Base-by-base conservation (phyloP, 345 rosid species). In the Clausena lansium region DNA sequence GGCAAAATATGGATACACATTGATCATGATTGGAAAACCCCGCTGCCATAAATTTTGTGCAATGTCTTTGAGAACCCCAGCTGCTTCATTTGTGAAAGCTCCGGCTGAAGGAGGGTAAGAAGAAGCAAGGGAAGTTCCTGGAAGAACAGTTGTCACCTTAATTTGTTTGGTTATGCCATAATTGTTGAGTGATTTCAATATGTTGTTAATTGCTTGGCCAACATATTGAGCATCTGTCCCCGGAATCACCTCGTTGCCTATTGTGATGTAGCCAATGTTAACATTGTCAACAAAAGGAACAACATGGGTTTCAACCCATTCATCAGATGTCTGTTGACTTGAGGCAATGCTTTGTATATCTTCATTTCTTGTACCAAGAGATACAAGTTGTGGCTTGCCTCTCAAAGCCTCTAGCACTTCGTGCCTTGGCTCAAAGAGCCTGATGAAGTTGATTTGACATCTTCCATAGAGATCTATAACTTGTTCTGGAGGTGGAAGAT, bases 211-310 rank as follows among this genome's bases (percentile, higher is more conserved):
- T 24, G 86, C 87, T 4, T 54, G 77, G 19, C 75, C 50, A 24
- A 81, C 52, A 35, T n/a, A 59, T 14, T 24, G 3, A 0, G 75
- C 75, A 3, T 41, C 11, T 13, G 71, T 54, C 20, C 86, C 82
- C 2, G 88, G 85, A 28, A 89, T 85, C 27, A 80, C 83, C 83
- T 85, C 89, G 28, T 91, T 87, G 19, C 91, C 92, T 0, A 76
- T 57, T 0, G 83, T 76, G 15, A 86, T 79, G 6, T 70, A 80
- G 5, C 63, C 4, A 54, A 91, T 82, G 17, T 72, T 57, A 65
- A 65, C 41, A 4, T 20, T 22, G 0, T 65, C 9, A 3, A 65
- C 36, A 20, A 30, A 65, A 17, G 45, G 69, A 20, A 20, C 69
- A 65, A 65, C 69, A 65, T 65, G 35, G 69, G 69, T 20, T 9